These are phyloP conservation scores for Biscogniauxia sp. DNA, from an alignment of 2,329 filamentous ascomycete species.

Conservation along the genomic window DNA sequence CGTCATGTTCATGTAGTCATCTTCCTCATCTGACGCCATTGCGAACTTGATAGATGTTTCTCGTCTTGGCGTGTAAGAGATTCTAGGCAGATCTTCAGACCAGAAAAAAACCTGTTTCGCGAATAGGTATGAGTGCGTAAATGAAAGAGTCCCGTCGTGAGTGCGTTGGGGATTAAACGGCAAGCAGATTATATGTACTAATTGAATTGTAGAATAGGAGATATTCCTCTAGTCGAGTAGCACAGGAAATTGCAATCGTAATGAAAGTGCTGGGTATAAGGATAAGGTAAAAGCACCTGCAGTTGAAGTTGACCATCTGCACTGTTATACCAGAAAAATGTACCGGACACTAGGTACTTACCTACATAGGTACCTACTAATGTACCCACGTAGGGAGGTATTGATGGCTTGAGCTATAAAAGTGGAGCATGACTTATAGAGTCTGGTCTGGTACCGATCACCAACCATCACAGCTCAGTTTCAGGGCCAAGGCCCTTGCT, in stretches of 20 bases:
- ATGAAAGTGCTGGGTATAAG: not conserved
- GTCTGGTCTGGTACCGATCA: not conserved
- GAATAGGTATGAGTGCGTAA: too few species aligned
- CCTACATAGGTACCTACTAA: too few species aligned
- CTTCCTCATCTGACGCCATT: slow-evolving; percentile 58
- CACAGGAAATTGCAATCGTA: not conserved
- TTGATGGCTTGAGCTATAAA: not conserved
- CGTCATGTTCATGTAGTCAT: slow-evolving; percentile 97
- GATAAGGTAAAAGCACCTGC: too few species aligned
- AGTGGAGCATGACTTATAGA: not conserved
- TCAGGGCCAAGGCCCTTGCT: not conserved
- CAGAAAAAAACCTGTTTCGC: too few species aligned
- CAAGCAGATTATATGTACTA: not conserved
- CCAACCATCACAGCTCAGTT: not conserved
- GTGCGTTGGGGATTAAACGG: too few species aligned
- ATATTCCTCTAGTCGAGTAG: not conserved
- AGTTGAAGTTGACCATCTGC: not conserved
- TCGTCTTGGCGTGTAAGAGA: not conserved
- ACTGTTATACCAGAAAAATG: not conserved
- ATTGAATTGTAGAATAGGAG: not conserved
- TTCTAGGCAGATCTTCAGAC: not conserved
- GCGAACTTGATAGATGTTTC: not conserved
- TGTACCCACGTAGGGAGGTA: too few species aligned
- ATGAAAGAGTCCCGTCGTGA: too few species aligned
- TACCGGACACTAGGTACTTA: too few species aligned